Base-by-base conservation (phyloP, 2,329 filamentous ascomycete species). In the Paecilomyces sp. region DNA sequence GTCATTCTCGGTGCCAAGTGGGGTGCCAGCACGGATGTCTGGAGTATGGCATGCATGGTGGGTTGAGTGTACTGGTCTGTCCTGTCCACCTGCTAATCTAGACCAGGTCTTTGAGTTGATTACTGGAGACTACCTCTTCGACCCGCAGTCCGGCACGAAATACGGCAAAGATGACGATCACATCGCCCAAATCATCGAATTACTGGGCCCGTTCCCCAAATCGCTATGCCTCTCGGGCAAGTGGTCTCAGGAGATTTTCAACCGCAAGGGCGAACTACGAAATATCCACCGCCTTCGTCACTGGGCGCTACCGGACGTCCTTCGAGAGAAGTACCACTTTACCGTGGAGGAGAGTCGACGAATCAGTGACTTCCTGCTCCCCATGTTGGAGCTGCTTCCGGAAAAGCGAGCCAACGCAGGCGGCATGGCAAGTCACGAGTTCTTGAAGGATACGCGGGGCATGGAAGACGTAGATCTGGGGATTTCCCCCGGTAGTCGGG, bases 1-100 rank as follows among this genome's bases (percentile, higher is more conserved):
- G 94, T 99, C 59, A 97, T 99, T 62, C 80, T 99, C 22, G 94
- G 94, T 47, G 87, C 92, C 2, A 97, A 97, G 80, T 99, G 94
- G 94, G 94, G 94, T 66, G 94, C 94, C n/a, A 97, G 93, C 73
- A 97, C 94, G 1, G 94, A 99, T 76, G 90, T 97, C 7, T 99
- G 94, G 94, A 97, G 93, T 77, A 99, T 99, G 94, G 92, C 94
- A 61, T 90, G 90, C 66, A 99, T 99, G 94, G 94, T 97, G 83
- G 69, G 86, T 72, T 56, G 24, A 8, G 9, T 4, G n/a, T 34
- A 2, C 50, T 25, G 22, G 8, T 55, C 55, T 41, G 13, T 12
- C 52, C 15, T 11, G 12, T 34, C 24, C 53, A 47, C 25, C 2
- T 57, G 56, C 51, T 62, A 66, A 59, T 47, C 22, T 28, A 25